Conservation (phyloP, 768 basidiomycete species). For the Phaffia australis region DNA sequence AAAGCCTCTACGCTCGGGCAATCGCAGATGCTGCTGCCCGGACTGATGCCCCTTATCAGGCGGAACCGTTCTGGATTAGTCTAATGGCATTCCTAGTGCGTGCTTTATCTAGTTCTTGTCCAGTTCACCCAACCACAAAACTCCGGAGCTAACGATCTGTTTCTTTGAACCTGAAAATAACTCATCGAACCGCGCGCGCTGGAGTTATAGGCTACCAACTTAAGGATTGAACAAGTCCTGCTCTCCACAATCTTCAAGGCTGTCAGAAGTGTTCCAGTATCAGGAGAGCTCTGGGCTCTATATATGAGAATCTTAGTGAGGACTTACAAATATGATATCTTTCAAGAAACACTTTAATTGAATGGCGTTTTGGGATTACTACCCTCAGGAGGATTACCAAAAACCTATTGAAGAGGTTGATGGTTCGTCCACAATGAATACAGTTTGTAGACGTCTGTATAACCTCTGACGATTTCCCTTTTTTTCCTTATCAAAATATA, state of each 20-base stretch:
- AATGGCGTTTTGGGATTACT: not conserved
- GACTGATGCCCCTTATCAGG: constrained; percentile 18
- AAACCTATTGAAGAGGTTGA: not conserved
- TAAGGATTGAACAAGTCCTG: constrained; percentile 11
- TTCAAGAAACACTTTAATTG: not conserved
- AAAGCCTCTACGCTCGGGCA: constrained; percentile 28
- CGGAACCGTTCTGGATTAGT: constrained; percentile 48
- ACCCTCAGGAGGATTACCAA: constrained; percentile 19
- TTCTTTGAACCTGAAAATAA: not conserved
- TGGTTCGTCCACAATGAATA: constrained; percentile 12
- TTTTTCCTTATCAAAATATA: not conserved
- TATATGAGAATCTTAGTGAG: constrained; percentile 62
- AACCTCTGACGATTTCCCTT: not conserved
- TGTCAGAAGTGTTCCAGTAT: constrained; percentile 59
- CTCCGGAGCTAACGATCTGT: not conserved
- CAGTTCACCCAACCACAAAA: not conserved
- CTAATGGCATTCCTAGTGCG: constrained; percentile 62
- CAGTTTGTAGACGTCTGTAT: not conserved
- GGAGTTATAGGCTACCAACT: not conserved
- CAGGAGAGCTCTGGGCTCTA: constrained; percentile 66
- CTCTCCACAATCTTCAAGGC: constrained; percentile 38
- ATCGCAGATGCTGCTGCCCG: constrained; percentile 23
- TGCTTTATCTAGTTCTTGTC: not conserved
- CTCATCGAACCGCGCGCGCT: not conserved
- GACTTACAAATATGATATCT: not conserved